Conservation (phyloP, 495 filamentous ascomycete genomes). For the Penicillium diatomitis region DNA sequence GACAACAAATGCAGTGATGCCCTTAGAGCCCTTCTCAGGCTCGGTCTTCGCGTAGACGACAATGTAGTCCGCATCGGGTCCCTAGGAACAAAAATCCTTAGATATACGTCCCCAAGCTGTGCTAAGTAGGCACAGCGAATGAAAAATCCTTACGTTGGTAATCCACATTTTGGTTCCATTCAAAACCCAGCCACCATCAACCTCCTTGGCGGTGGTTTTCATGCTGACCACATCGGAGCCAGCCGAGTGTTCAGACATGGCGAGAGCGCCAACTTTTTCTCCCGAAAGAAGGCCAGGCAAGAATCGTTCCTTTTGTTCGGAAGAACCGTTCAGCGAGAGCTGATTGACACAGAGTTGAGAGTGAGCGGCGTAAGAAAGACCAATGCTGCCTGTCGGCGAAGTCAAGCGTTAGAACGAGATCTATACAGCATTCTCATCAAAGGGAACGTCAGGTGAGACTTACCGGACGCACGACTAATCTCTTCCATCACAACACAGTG, state of each 20-base stretch:
- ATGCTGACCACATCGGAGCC: slow-evolving; percentile 94
- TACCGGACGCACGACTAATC: slow-evolving; percentile 57
- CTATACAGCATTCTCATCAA: no score
- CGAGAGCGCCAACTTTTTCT: slow-evolving; percentile 75
- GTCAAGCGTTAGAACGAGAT: not conserved
- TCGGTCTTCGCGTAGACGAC: slow-evolving; percentile 94
- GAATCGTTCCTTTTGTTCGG: slow-evolving; percentile 68
- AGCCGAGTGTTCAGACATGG: slow-evolving; percentile 89
- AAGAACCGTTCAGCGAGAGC: slow-evolving; percentile 78
- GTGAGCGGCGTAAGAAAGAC: slow-evolving; percentile 88
- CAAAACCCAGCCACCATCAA: slow-evolving; percentile 78
- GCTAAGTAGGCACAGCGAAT: no score
- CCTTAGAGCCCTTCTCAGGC: slow-evolving; percentile 72
- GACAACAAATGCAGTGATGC: slow-evolving; percentile 91
- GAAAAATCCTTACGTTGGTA: slow-evolving; percentile 56
- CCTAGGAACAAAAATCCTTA: slow-evolving; percentile 31
- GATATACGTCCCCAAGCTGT: no score
- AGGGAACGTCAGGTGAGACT: not conserved
- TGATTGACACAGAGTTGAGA: slow-evolving; percentile 97
- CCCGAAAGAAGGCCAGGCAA: slow-evolving; percentile 79
- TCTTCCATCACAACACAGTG: slow-evolving; percentile 97
- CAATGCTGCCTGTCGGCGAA: slow-evolving; percentile 61
- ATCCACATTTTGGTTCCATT: slow-evolving; percentile 99
- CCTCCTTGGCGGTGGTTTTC: slow-evolving; percentile 71
- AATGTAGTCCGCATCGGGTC: slow-evolving; percentile 81